Base-by-base conservation (phyloP, 2,329 filamentous ascomycete species). In the Pseudogymnoascus sp. region DNA sequence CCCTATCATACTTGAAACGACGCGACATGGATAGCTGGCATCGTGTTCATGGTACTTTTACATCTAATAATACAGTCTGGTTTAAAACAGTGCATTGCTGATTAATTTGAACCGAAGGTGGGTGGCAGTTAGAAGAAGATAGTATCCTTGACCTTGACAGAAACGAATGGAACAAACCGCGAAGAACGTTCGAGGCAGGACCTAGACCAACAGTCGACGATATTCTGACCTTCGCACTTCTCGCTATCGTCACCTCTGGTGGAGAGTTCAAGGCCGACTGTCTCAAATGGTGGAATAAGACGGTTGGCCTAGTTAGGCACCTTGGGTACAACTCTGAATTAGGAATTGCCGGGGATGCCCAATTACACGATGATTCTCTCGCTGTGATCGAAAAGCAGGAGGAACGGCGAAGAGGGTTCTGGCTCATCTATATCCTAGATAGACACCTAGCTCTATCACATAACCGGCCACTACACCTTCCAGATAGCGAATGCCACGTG, bases 251-350 rank as follows among this genome's bases (percentile, higher is more conserved):
- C 0, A 75, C 80, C 3, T 81, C 79, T 0, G 78, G 77, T 0
- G 75, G 78, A 10, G 78, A 80, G 60, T 80, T 79, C 73, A 81
- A 81, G 67, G 75, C 76, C 3, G 80, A 81, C 65, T 77, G 75
- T 64, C 72, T 78, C 62, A 78, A 76, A 64, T 81, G 79, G 79
- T 79, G 77, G 77, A 76, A 74, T 64, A 79, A 79, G 66, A 75
- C 78, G 18, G 42, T 45, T 45, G 14, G 42, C 18, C 18, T 45
- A 45, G 42, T 45, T 12, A 45, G 42, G 42, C 42, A 45, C 42
- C 42, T 45, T 45, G 42, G 42, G 3, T 45, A 45, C 10, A 45
- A 45, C 12, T 23, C 18, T 14, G 42, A 45, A 14, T 21, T 21
- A 45, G 42, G 42, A 14, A 23, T 45, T 18, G 18, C 18, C 5